Conservation (phyloP, 805 yeast genomes). For the Maudiozyma turicensis region DNA sequence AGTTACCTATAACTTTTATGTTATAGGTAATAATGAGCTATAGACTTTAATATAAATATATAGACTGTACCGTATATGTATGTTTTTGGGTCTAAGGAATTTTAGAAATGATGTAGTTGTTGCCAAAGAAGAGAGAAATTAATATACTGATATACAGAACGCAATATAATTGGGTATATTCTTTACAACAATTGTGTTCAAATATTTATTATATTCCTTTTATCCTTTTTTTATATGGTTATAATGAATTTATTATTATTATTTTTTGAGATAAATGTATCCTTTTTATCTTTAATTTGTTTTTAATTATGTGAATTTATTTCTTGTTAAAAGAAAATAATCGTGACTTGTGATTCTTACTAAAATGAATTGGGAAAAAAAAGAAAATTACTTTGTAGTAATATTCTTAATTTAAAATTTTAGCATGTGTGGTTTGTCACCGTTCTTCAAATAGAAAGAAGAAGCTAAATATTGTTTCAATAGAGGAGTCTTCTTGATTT, state of each 20-base stretch:
- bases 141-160: too few relatives aligned
- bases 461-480: conserved; percentile 94
- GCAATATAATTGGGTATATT: too few relatives aligned
- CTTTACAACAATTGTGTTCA: too few relatives aligned
- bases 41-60: background rate
- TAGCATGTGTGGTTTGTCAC: conserved; percentile 97
- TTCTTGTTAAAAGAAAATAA: background rate
- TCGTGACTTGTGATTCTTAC: too few relatives aligned
- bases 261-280: background rate
- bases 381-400: background rate
- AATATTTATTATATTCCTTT: background rate
- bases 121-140: background rate
- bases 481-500: conserved; percentile 94
- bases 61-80: background rate
- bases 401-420: conserved; percentile 53
- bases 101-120: background rate
- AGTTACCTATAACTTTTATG: background rate
- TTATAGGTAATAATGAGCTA: background rate
- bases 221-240: background rate
- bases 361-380: too few relatives aligned
- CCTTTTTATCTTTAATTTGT: too few relatives aligned
- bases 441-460: conserved; percentile 92
- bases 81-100: background rate
- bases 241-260: background rate
- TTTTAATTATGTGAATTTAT: background rate